These are phyloP conservation scores for Phellopilus nigrolimitatus DNA, from an alignment of 1,284 basidiomycete genomes.

Conservation along the genomic window DNA sequence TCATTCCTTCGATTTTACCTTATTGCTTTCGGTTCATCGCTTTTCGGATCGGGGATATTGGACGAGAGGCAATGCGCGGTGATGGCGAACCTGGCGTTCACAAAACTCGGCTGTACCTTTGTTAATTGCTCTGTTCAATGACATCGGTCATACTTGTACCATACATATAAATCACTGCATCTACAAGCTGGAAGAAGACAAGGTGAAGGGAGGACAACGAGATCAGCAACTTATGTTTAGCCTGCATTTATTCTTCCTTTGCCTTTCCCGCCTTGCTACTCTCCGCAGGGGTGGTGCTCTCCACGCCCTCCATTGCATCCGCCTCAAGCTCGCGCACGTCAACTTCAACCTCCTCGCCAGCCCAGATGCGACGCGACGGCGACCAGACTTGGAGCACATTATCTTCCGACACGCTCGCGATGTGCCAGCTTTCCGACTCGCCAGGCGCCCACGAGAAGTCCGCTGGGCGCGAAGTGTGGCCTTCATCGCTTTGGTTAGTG, in stretches of 20 bases:
- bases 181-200: too few species aligned
- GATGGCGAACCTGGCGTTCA: background rate
- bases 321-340: conserved; percentile 74
- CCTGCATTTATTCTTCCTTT: conserved; percentile 5
- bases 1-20: conserved; percentile 1
- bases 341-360: conserved; percentile 73
- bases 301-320: conserved; percentile 72
- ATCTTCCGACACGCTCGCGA: conserved; percentile 77
- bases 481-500: too few species aligned
- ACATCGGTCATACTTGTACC: background rate
- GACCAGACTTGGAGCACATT: conserved; percentile 89
- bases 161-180: too few species aligned
- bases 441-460: conserved; percentile 86
- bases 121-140: background rate
- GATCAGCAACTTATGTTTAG: too few species aligned
- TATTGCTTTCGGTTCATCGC: background rate
- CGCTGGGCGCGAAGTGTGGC: conserved; percentile 75
- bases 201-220: too few species aligned
- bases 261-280: conserved; percentile 3
- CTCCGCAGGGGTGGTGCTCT: conserved; percentile 32
- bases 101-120: background rate
- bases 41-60: background rate
- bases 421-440: conserved; percentile 70
- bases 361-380: conserved; percentile 83
- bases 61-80: background rate